Evolutionary conservation across 108 stramenopile genomes (phyloP), one percentile per base, ranked within the genome.

Genomic region (Parietichytrium sp.): DNA sequence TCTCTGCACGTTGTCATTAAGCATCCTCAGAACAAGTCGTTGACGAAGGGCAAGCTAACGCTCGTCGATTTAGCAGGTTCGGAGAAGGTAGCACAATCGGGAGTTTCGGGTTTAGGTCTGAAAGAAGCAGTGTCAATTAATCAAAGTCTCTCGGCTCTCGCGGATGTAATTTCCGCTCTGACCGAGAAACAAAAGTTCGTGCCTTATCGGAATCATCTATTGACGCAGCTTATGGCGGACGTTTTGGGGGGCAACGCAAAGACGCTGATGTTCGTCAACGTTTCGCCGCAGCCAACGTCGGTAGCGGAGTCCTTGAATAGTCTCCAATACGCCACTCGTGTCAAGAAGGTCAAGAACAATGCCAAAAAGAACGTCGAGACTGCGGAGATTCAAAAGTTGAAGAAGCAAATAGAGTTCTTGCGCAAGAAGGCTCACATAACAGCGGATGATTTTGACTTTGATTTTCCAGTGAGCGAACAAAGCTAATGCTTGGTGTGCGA

Each of bases 71-170:
- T 89, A 50, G 90, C 89, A 12, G 86, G 80, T 6, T 55, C 47
- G 12, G 84, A 83, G 48, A 48, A 85, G 47, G 78, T 36, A 13
- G 79, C 55, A 23, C 84, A 86, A 81, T 84, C 85, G 10, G 84
- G 85, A 20, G 88, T 83, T 0, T 29, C 47, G 48, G 83, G 30
- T 0, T 79, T 81, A 3, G 42, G 85, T 45, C 78, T 91, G 13
- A 89, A 88, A 61, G 92, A 92, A 77, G 91, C 92, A 20, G 86
- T 85, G 87, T 50, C 52, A n/a, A 92, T 92, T 79, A 93, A 93
- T 77, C 89, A 89, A 79, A 86, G 85, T 38, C 82, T 93, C 20
- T 84, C 87, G 7, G 89, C 91, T 29, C 78, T 93, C 0, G 91
- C 90, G 29, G 91, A 93, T 87, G 92, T 93, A 26, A 91, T 93